Evolutionary conservation across 2,329 filamentous ascomycete species (phyloP).

Genomic region (Claviceps africana): DNA sequence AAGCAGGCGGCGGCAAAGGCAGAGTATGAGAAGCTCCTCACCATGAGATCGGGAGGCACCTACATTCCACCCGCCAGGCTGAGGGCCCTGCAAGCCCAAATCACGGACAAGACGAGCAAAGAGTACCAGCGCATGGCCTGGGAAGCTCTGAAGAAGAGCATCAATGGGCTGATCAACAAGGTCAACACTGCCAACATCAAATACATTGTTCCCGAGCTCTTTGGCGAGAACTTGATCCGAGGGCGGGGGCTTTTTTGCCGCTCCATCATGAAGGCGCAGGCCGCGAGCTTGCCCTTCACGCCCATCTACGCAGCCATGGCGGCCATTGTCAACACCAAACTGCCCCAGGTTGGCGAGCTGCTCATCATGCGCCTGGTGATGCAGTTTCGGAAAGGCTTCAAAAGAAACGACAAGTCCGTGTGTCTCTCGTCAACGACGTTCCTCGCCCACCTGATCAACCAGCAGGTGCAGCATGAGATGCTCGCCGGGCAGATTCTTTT

Average conservation of each 20-base stretch:
- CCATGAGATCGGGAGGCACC: slow-evolving; percentile 84
- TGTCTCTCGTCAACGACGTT: slow-evolving; percentile 89
- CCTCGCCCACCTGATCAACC: slow-evolving; percentile 87
- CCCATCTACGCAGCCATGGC: slow-evolving; percentile 93
- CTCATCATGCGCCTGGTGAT: slow-evolving; percentile 73
- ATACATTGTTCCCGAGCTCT: slow-evolving; percentile 88
- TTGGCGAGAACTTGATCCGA: slow-evolving; percentile 83
- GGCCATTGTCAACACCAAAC: slow-evolving; percentile 92
- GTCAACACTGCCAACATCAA: slow-evolving; percentile 98
- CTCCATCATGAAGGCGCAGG: slow-evolving; percentile 97
- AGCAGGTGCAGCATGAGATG: slow-evolving; percentile 91
- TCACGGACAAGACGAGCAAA: slow-evolving; percentile 90
- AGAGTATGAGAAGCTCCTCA: slow-evolving; percentile 84
- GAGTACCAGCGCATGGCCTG: slow-evolving; percentile 98
- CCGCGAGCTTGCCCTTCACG: slow-evolving; percentile 87
- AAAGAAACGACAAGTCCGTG: slow-evolving; percentile 91
- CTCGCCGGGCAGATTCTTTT: slow-evolving; percentile 84
- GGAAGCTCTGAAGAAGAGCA: slow-evolving; percentile 97
- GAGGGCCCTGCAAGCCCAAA: slow-evolving; percentile 84
- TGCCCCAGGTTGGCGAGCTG: slow-evolving; percentile 87
- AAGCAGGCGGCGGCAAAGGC: slow-evolving; percentile 82
- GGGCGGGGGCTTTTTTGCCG: slow-evolving; percentile 87
- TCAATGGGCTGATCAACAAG: slow-evolving; percentile 98
- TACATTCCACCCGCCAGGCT: slow-evolving; percentile 91
- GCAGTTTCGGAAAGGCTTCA: slow-evolving; percentile 91